phyloP scores from a whole-genome alignment of 1,284 basidiomycete genomes.

The Ustilago nuda region DNA sequence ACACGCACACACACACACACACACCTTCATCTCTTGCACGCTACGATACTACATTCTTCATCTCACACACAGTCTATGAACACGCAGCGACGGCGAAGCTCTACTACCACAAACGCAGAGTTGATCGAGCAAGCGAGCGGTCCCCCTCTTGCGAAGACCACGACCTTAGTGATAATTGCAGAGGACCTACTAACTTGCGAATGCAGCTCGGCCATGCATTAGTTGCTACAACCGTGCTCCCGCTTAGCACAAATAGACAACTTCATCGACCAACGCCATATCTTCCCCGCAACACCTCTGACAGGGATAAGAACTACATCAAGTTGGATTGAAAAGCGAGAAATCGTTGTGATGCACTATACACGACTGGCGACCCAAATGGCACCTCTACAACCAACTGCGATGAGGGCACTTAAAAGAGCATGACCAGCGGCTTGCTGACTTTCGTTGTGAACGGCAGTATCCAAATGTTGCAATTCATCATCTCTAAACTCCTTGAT shows the following conservation, averaged over 20 bases:
- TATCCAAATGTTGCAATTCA: constrained; percentile 92
- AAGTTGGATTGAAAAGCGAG: not conserved
- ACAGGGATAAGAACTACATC: not conserved
- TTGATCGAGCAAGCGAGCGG: too few relatives aligned
- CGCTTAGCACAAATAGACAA: not conserved
- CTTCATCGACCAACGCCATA: constrained; percentile 10
- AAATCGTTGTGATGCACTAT: not conserved
- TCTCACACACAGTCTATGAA: not conserved
- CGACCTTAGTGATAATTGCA: too few relatives aligned
- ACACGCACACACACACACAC: not conserved
- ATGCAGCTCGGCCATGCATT: constrained; percentile 6
- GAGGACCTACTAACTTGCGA: not conserved
- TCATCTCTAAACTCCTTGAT: constrained; percentile 91
- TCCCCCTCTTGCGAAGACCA: too few relatives aligned
- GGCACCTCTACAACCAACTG: constrained; percentile 86
- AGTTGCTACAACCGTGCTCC: not conserved
- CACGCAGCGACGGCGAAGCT: too few relatives aligned
- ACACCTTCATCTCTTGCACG: not conserved
- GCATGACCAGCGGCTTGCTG: constrained; percentile 93
- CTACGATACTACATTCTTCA: constrained; percentile 27
- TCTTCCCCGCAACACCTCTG: not conserved
- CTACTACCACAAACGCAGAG: too few relatives aligned
- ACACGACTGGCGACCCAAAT: constrained; percentile 79
- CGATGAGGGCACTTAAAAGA: constrained; percentile 84
- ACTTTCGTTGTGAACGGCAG: constrained; percentile 87